These are phyloP conservation scores for Boletus reticuloceps DNA, from an alignment of 768 basidiomycete genomes.

Conservation along the genomic window DNA sequence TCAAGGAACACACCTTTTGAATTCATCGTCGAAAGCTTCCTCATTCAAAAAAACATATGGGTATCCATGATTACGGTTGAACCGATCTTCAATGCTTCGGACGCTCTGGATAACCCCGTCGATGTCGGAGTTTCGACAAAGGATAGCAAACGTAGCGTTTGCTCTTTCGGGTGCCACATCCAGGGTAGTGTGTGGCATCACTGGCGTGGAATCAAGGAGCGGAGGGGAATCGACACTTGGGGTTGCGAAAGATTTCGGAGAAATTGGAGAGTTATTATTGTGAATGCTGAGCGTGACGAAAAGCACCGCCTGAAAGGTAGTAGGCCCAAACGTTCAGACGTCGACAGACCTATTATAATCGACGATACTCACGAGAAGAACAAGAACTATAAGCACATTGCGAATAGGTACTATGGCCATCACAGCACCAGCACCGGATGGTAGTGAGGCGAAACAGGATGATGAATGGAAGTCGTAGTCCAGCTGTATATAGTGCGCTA, in stretches of 20 bases:
- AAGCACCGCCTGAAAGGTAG: slow-evolving; percentile 10
- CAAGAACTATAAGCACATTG: slow-evolving; percentile 13
- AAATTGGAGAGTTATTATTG: not conserved
- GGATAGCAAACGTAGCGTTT: slow-evolving; percentile 60
- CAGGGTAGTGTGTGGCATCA: not conserved
- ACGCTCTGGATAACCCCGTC: slow-evolving; percentile 46
- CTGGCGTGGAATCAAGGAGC: not conserved
- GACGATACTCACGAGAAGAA: slow-evolving; percentile 20
- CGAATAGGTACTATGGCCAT: slow-evolving; percentile 24
- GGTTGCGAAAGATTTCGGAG: not conserved
- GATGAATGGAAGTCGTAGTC: not conserved
- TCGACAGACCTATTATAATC: too few relatives aligned
- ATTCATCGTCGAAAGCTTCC: slow-evolving; percentile 50
- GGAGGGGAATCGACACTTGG: not conserved
- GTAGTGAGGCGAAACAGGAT: not conserved
- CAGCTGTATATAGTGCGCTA: slow-evolving; percentile 11
- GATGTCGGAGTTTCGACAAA: slow-evolving; percentile 51
- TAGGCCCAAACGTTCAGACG: not conserved
- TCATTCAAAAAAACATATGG: slow-evolving; percentile 70
- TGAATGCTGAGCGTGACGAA: slow-evolving; percentile 8
- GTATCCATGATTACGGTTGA: slow-evolving; percentile 56
- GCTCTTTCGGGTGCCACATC: slow-evolving; percentile 26
- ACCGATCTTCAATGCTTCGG: slow-evolving; percentile 54
- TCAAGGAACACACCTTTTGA: slow-evolving; percentile 39
- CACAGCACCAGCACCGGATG: not conserved